Evolutionary conservation across 441 rosid genomes (phyloP), one percentile per base, ranked within the genome.

Genomic region (Pelargonium cotyledonis): DNA sequence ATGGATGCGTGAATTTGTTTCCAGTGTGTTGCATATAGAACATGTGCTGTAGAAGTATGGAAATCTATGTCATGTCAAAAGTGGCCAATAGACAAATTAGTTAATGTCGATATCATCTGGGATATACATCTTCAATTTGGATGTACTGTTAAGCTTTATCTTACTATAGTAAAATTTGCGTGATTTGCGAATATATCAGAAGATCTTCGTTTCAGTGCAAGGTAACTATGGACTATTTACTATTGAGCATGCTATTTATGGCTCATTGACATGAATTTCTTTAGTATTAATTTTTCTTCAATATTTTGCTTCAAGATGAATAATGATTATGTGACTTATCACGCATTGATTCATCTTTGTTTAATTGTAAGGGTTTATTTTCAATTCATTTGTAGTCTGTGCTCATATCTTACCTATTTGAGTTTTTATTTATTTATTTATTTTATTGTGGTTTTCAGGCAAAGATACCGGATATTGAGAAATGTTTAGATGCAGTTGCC

Each of bases 391-490:
- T 60, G 11, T 5, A 47, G 41, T 16, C 38, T 72, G 41, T 31
- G 26, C 41, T 46, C 26, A 49, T 9, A n/a, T 8, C 21, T 26
- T 23, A 26, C 26, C 43, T 38, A 43, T 72, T 70, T 58, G 6
- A 51, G 0, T 60, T 0, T 14, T 23, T 38, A 16, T 65, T 21
- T 9, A n/a, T n/a, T n/a, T n/a, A n/a, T n/a, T n/a, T n/a, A n/a
- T n/a, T 9, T 65, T 67, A 14, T 76, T 73, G 7, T 71, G 73
- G 64, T 66, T 77, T 18, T 65, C 84, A 91, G 97, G 94, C 91
- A 65, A 95, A 95, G 80, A 90, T 85, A 74, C 99, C 96, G 70
- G 99, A 85, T 79, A 95, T 89, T 53, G 91, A 85, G 80, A 93
- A 93, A 72, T 93, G 97, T 79, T 83, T 93, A 69, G 90, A 89